These are phyloP conservation scores for Saturnispora dispora DNA, from an alignment of 805 yeast genomes.

Conservation along the genomic window DNA sequence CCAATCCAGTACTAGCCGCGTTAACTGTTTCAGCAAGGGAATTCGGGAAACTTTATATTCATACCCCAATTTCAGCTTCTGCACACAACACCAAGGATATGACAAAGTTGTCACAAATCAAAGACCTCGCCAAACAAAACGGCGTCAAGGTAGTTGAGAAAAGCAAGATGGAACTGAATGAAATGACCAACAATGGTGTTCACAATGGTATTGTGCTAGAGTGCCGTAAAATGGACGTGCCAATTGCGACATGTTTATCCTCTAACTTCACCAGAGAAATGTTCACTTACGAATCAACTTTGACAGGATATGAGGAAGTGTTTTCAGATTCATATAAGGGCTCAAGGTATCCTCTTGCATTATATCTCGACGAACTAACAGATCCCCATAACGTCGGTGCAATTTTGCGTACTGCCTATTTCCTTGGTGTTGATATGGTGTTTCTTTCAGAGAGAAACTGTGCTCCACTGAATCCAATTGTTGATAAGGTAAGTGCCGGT, in stretches of 20 bases:
- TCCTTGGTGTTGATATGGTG: constrained; percentile 73
- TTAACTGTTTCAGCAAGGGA: constrained; percentile 41
- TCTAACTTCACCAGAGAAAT: constrained; percentile 2
- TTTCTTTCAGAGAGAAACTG: constrained; percentile 61
- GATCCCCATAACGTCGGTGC: constrained; percentile 90
- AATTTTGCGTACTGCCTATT: constrained; percentile 68
- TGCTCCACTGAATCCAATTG: constrained; percentile 69
- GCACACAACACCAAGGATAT: constrained; percentile 13
- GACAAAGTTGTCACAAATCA: constrained; percentile 32
- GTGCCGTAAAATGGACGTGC: constrained; percentile 42
- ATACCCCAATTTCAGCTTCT: constrained; percentile 23
- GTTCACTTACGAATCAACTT: background rate
- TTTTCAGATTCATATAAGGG: constrained; percentile 7
- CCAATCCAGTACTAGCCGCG: constrained; percentile 67
- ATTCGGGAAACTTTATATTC: constrained; percentile 42
- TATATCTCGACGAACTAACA: constrained; percentile 68
- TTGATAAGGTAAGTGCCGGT: constrained; percentile 76
- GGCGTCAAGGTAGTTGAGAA: constrained; percentile 28
- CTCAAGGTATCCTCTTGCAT: constrained; percentile 50
- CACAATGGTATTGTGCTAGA: constrained; percentile 77
- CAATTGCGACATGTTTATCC: background rate
- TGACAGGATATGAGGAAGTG: background rate
- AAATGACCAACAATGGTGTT: constrained; percentile 55
- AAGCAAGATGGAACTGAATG: constrained; percentile 47
- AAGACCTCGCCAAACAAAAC: constrained; percentile 36